These are phyloP conservation scores for Serendipita sp. DNA, from an alignment of 768 basidiomycete genomes.

Conservation along the genomic window DNA sequence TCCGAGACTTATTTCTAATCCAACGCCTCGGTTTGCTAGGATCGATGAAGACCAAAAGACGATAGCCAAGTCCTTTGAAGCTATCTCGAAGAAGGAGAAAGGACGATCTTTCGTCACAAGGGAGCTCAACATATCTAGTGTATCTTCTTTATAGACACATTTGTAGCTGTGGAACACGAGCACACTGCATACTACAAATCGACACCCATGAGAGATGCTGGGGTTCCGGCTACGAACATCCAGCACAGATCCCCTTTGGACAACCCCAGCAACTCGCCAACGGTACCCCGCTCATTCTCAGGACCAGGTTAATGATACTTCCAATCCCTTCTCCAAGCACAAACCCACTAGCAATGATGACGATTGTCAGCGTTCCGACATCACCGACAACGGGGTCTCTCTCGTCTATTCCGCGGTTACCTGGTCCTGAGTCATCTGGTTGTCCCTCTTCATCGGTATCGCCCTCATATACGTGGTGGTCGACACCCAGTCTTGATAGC, in stretches of 20 bases:
- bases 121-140: constrained; percentile 32
- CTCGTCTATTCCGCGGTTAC: no score
- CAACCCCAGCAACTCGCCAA: constrained; percentile 82
- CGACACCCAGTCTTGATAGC: no score
- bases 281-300: constrained; percentile 61
- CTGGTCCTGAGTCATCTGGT: constrained; percentile 17
- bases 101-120: constrained; percentile 54
- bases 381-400: no score
- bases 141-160: no score
- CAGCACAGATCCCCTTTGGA: constrained; percentile 53
- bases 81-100: constrained; percentile 54
- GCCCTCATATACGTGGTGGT: no score
- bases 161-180: no score
- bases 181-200: no score
- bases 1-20: neutral
- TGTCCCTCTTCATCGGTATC: constrained; percentile 16
- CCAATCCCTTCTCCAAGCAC: constrained; percentile 89
- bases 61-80: constrained; percentile 59
- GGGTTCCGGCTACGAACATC: constrained; percentile 25
- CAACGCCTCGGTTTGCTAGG: constrained; percentile 42
- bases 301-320: constrained; percentile 59
- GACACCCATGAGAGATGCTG: no score
- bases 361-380: constrained; percentile 37
- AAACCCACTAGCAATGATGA: constrained; percentile 88
- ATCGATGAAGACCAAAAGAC: constrained; percentile 70